Conservation (phyloP, 2,329 filamentous ascomycete species). For the Penicillium hesseltinei region DNA sequence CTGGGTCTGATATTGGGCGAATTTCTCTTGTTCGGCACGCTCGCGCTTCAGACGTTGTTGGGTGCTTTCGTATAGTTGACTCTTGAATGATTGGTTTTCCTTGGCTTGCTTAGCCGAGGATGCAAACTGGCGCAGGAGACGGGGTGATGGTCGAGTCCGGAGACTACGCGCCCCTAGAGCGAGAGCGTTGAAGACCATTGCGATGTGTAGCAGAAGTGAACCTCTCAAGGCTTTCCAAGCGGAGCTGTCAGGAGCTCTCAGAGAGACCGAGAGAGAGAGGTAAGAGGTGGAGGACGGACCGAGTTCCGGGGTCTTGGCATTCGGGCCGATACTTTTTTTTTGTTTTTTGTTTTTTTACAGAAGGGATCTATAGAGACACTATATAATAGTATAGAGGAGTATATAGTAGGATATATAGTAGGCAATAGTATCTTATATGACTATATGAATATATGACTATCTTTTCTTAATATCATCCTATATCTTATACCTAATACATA, state of each 20-base stretch:
- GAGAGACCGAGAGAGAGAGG: background rate
- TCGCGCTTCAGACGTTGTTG: conserved; percentile 58
- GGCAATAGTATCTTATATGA: background rate
- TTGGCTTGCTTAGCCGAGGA: conserved; percentile 23
- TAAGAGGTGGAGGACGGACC: conserved; percentile 9
- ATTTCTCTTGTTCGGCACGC: conserved; percentile 55
- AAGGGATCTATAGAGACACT: too few relatives aligned
- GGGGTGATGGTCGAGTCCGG: conserved; percentile 9
- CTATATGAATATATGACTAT: background rate
- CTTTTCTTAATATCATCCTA: background rate
- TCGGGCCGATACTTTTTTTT: background rate
- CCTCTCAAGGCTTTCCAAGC: background rate
- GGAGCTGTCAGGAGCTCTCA: background rate
- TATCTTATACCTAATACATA: background rate
- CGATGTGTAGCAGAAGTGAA: conserved; percentile 1
- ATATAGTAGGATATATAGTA: background rate
- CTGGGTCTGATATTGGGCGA: conserved; percentile 45
- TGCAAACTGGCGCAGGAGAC: conserved; percentile 21
- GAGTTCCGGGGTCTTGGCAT: conserved; percentile 6
- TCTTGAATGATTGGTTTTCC: conserved; percentile 53
- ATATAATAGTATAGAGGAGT: background rate
- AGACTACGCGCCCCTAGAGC: conserved; percentile 21
- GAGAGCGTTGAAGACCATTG: conserved; percentile 23
- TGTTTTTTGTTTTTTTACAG: background rate
- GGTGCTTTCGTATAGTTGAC: conserved; percentile 62